Evolutionary conservation across 345 rosid genomes (phyloP), one percentile per base, ranked within the genome.

Genomic region (Murraya koenigii): DNA sequence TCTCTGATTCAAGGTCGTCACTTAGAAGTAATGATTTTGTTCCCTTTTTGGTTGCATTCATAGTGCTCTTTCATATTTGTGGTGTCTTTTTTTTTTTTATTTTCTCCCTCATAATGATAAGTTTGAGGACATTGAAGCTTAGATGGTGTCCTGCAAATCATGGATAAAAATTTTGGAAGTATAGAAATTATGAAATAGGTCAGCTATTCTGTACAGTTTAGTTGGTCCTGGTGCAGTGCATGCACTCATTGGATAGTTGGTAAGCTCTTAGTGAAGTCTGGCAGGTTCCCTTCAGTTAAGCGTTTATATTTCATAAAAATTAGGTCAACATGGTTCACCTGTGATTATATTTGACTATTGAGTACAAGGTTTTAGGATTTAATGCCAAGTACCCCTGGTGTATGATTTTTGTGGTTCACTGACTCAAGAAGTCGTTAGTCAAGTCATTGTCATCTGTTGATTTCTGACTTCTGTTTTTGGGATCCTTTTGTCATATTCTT

Each of bases 1-100:
- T 49, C 20, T 35, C 76, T 71, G 55, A 61, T 30, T 32, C 38
- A 36, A 33, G 66, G 80, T 61, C 52, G n/a, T 49, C 47, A 61
- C 68, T 39, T 52, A 20, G 39, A 64, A 63, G 54, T 36, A n/a
- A 54, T 47, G 36, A 55, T 47, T 66, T 44, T 22, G 19, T 49
- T 38, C 11, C 38, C 52, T 49, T 32, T 32, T 35, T 71, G 20
- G 7, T 9, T 56, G 74, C 65, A 19, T 8, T 44, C 38, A 63
- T 64, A 30, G 39, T 64, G 56, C 67, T 66, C 56, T 14, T 14
- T 55, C 47, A 26, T 64, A 20, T 7, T 36, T n/a, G 58, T 69
- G 36, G 58, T 72, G 19, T 72, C 62, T 10, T 32, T 22, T 8
- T 54, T 32, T 32, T 13, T 17, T 17, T 33, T 3, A 8, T 11